These are phyloP conservation scores for Tremella mesenterica DNA, from an alignment of 768 basidiomycete genomes.

Conservation along the genomic window DNA sequence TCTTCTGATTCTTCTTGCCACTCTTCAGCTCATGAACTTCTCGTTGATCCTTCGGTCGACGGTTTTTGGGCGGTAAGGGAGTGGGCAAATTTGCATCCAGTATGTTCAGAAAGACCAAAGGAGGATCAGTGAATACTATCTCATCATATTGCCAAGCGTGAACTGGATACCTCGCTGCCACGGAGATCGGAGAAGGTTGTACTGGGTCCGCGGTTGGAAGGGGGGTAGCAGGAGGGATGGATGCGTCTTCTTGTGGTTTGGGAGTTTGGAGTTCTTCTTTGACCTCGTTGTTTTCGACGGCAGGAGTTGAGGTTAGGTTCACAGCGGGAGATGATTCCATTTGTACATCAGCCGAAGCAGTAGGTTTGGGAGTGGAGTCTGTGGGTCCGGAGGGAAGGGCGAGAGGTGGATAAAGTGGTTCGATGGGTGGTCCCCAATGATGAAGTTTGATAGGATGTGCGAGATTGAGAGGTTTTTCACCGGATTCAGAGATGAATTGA, in stretches of 20 bases:
- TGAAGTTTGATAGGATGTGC: slow-evolving; percentile 91
- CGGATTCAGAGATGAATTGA: slow-evolving; percentile 77
- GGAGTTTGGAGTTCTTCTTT: background rate
- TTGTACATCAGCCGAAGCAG: background rate
- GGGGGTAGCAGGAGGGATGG: background rate
- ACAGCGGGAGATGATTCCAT: background rate
- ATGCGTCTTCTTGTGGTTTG: background rate
- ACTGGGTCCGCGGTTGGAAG: background rate
- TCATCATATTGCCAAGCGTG: slow-evolving; percentile 99
- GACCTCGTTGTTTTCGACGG: background rate
- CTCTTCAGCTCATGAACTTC: slow-evolving; percentile 14
- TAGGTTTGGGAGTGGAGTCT: background rate
- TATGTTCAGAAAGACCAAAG: slow-evolving; percentile 70
- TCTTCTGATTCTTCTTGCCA: slow-evolving; percentile 10
- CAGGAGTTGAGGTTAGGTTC: slow-evolving; percentile 1
- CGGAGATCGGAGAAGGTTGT: slow-evolving; percentile 8
- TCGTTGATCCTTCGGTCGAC: slow-evolving; percentile 30
- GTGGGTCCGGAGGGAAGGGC: background rate
- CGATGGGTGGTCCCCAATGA: slow-evolving; percentile 41
- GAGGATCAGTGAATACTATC: slow-evolving; percentile 90
- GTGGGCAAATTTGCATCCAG: slow-evolving; percentile 77
- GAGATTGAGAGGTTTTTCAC: slow-evolving; percentile 77
- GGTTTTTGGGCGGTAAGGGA: slow-evolving; percentile 52
- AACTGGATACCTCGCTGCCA: slow-evolving; percentile 48
- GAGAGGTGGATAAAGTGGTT: slow-evolving; percentile 9